A percentile compares a stretch with the other conserved stretches of the same genome.
Evolutionary conservation across 768 basidiomycete species (phyloP).

Genomic region (Kwoniella sp.): DNA sequence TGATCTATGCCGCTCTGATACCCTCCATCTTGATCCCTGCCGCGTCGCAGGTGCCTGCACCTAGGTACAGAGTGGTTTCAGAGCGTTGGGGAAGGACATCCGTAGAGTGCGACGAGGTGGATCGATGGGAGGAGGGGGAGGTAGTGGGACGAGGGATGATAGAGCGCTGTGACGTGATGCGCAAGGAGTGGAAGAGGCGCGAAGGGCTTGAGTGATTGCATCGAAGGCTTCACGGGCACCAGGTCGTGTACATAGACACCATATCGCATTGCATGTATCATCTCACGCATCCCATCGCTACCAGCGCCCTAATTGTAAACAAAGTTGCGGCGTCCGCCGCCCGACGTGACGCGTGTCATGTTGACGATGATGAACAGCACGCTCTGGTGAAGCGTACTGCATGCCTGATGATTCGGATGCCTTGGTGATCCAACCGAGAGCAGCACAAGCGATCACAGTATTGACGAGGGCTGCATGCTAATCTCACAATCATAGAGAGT

Average conservation of each 20-base stretch:
- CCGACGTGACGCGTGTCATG: neutral
- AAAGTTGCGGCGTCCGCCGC: neutral
- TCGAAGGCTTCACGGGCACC: no score
- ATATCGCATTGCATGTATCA: no score
- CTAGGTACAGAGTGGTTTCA: conserved; percentile 17
- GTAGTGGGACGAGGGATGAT: conserved; percentile 22
- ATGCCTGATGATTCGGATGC: no score
- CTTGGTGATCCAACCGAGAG: no score
- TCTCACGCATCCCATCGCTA: no score
- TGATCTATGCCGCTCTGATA: conserved; percentile 38
- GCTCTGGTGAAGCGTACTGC: no score
- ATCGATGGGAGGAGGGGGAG: conserved; percentile 24
- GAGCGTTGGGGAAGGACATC: conserved; percentile 16
- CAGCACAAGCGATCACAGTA: no score
- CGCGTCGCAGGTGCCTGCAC: conserved; percentile 12
- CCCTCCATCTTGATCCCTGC: conserved; percentile 21
- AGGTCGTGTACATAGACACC: no score
- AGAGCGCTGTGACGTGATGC: conserved; percentile 22
- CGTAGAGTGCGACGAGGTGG: conserved; percentile 30
- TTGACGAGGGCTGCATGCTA: no score
- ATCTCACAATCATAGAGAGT: no score
- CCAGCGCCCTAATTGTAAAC: neutral
- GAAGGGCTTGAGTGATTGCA: conserved; percentile 25
- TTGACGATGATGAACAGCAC: neutral
- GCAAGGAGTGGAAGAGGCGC: conserved; percentile 26